These are phyloP conservation scores for Fomitopsis serialis DNA, from an alignment of 768 basidiomycete genomes.

Conservation along the genomic window DNA sequence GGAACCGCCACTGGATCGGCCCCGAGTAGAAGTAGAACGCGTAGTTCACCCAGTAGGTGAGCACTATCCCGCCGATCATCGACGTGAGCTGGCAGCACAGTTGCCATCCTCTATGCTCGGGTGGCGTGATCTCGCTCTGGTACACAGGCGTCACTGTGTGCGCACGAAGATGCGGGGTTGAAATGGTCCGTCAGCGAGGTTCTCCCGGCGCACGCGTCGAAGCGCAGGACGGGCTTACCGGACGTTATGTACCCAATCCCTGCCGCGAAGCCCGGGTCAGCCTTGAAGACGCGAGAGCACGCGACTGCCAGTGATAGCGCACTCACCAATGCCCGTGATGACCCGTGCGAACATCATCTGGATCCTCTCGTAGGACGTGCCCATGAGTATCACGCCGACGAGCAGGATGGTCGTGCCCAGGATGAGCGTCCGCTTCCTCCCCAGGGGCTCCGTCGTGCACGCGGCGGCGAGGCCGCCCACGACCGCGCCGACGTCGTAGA, in stretches of 20 bases:
- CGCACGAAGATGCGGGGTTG: not conserved
- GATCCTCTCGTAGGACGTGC: not conserved
- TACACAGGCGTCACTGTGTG: constrained; percentile 1
- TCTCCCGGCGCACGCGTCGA: not conserved
- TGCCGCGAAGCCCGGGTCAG: not conserved
- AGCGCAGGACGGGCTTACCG: not conserved
- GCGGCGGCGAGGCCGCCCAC: constrained; percentile 1
- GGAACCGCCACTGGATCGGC: constrained; percentile 18
- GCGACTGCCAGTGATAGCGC: not conserved
- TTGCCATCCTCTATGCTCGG: constrained; percentile 1
- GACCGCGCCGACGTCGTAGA: constrained; percentile 1
- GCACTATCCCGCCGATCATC: not conserved
- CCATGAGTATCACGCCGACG: not conserved
- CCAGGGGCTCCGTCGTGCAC: not conserved
- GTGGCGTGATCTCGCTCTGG: constrained; percentile 1
- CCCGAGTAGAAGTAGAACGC: constrained; percentile 32
- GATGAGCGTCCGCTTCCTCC: constrained; percentile 1
- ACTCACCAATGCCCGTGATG: constrained; percentile 1
- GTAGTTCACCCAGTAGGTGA: constrained; percentile 36
- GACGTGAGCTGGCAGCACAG: constrained; percentile 1
- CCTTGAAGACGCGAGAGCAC: not conserved
- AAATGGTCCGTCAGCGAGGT: not conserved
- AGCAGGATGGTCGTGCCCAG: not conserved
- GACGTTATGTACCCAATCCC: constrained; percentile 3
- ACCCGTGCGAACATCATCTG: constrained; percentile 2